These are phyloP conservation scores for Phytopythium litorale DNA, from an alignment of 352 stramenopile genomes.

Conservation along the genomic window DNA sequence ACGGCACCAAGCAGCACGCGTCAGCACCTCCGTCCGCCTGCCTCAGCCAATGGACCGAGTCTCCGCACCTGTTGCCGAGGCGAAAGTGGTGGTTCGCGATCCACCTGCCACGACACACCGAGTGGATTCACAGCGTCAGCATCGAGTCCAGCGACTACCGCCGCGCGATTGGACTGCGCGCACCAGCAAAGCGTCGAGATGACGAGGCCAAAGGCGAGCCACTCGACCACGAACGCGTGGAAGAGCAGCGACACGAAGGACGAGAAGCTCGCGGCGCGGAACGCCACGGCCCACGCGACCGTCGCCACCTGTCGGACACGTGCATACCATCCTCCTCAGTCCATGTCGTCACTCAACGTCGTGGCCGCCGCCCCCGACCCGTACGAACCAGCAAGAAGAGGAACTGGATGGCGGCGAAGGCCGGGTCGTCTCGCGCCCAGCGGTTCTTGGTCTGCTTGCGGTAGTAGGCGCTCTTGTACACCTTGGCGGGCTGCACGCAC, in stretches of 20 bases:
- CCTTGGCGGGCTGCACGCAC: conserved; percentile 77
- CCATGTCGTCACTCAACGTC: too few relatives aligned
- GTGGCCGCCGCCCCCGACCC: not conserved
- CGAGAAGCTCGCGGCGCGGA: conserved; percentile 45
- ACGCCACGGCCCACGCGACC: conserved; percentile 76
- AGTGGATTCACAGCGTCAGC: not conserved
- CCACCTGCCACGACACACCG: conserved; percentile 26
- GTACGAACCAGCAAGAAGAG: conserved; percentile 75
- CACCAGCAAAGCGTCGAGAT: conserved; percentile 65
- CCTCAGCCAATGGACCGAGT: too few relatives aligned
- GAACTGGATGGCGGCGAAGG: conserved; percentile 95
- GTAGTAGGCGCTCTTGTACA: conserved; percentile 88
- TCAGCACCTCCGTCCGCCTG: not conserved
- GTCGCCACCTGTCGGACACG: conserved; percentile 33
- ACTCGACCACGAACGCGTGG: conserved; percentile 79
- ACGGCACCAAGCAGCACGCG: not conserved
- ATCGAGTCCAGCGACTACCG: not conserved
- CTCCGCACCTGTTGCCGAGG: conserved; percentile 44
- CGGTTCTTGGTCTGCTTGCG: conserved; percentile 97
- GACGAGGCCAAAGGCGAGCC: conserved; percentile 69
- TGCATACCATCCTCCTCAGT: too few relatives aligned
- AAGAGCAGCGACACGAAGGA: conserved; percentile 67
- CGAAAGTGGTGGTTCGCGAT: conserved; percentile 69
- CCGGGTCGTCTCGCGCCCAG: conserved; percentile 96
- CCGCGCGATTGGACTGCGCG: not conserved